Evolutionary conservation across 177 flowering plant genomes (phyloP).

Genomic region (Vitis hybrid): DNA sequence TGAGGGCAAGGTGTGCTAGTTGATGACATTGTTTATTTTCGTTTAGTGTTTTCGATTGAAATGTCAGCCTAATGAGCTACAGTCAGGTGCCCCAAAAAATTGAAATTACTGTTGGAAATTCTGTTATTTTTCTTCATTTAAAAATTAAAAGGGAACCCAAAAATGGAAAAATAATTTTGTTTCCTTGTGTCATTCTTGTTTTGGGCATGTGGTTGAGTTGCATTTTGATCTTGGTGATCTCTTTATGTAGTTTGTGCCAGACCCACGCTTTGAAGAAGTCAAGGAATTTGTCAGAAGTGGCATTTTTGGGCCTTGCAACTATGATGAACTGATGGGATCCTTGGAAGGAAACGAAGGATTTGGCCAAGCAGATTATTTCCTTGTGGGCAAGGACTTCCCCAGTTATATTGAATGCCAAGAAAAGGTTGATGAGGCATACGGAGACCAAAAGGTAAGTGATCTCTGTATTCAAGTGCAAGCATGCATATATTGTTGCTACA

Average conservation of each 20-base stretch:
- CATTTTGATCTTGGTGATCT: background rate
- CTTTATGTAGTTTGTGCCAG: conserved; percentile 69
- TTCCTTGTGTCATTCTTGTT: background rate
- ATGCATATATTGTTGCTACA: background rate
- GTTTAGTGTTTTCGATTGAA: background rate
- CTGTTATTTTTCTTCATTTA: too few relatives aligned
- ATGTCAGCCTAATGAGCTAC: background rate
- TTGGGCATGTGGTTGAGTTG: background rate
- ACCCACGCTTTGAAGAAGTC: conserved; percentile 84
- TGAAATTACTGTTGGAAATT: too few relatives aligned
- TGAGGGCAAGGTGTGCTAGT: conserved; percentile 71
- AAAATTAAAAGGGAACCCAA: too few relatives aligned
- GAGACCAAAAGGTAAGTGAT: conserved; percentile 65
- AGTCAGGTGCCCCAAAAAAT: too few relatives aligned
- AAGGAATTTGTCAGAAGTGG: conserved; percentile 74
- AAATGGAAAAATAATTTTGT: background rate
- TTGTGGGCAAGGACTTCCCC: conserved; percentile 95
- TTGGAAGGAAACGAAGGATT: conserved; percentile 94
- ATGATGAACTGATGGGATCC: conserved; percentile 75
- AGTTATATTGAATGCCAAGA: conserved; percentile 95
- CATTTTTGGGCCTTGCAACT: conserved; percentile 64
- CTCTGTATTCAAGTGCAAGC: background rate
- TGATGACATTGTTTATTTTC: background rate
- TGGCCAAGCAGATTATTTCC: conserved; percentile 91
- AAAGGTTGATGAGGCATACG: conserved; percentile 82